phyloP scores from a whole-genome alignment of 2,329 filamentous ascomycete species.

The Chaetomiaceae sp. region DNA sequence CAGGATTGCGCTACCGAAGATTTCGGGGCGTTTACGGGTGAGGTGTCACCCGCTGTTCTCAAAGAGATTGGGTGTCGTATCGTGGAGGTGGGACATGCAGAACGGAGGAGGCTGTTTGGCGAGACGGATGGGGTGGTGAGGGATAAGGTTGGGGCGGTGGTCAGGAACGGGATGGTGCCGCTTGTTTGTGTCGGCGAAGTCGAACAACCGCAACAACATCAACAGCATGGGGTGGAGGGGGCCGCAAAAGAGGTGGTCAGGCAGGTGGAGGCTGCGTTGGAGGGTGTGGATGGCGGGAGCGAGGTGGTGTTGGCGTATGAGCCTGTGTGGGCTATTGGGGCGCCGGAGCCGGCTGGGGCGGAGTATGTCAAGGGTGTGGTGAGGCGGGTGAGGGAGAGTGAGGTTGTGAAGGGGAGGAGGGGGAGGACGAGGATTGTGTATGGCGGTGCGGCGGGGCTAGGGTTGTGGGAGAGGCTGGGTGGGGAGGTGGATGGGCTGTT shows the following conservation, averaged over 20 bases:
- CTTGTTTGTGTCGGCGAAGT: conserved; percentile 76
- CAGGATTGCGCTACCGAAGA: conserved; percentile 72
- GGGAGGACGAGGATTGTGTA: conserved; percentile 69
- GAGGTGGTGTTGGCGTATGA: conserved; percentile 80
- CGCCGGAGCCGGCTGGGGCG: conserved; percentile 63
- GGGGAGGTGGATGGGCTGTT: conserved; percentile 75
- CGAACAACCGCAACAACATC: conserved; percentile 37
- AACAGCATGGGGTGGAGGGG: conserved; percentile 45
- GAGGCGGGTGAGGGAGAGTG: conserved; percentile 53
- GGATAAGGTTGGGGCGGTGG: conserved; percentile 65
- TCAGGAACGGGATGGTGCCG: conserved; percentile 66
- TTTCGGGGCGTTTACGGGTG: conserved; percentile 70
- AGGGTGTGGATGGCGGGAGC: conserved; percentile 54
- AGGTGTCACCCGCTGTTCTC: conserved; percentile 66
- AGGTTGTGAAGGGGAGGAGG: conserved; percentile 45
- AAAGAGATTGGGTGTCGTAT: conserved; percentile 64
- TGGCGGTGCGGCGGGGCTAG: conserved; percentile 77
- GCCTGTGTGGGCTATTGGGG: conserved; percentile 85
- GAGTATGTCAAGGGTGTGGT: conserved; percentile 71
- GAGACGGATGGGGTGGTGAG: conserved; percentile 69
- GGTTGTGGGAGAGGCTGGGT: conserved; percentile 64
- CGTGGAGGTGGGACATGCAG: conserved; percentile 78
- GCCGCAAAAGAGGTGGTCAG: conserved; percentile 62
- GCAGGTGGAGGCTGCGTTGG: conserved; percentile 63
- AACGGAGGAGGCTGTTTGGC: conserved; percentile 65